A percentile compares a stretch with the other conserved stretches of the same genome.
phyloP scores from a whole-genome alignment of 2,329 filamentous ascomycete genomes.

The Cladophialophora carrionii region DNA sequence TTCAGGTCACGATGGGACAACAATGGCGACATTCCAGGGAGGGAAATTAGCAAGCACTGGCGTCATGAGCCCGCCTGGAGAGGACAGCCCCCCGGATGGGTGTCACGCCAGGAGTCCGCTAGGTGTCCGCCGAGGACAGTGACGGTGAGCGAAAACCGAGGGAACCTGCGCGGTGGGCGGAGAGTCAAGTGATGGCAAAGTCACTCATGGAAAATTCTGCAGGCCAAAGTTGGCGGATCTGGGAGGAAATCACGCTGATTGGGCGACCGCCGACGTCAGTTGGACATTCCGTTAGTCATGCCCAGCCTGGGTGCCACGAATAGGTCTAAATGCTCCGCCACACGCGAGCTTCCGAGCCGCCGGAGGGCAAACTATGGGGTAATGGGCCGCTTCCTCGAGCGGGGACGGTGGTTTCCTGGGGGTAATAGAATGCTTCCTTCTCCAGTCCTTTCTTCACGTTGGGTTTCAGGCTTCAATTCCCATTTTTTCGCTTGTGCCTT shows the following conservation, averaged over 20 bases:
- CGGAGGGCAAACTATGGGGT: slow-evolving; percentile 33
- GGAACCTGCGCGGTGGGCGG: slow-evolving; percentile 5
- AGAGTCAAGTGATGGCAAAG: slow-evolving; percentile 10
- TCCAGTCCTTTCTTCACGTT: slow-evolving; percentile 20
- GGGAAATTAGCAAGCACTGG: slow-evolving; percentile 5
- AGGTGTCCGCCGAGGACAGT: background rate
- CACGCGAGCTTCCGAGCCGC: slow-evolving; percentile 17
- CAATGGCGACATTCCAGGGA: slow-evolving; percentile 13
- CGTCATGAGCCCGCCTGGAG: background rate
- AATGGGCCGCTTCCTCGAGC: slow-evolving; percentile 24
- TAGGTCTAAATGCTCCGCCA: slow-evolving; percentile 28
- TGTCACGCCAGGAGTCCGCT: background rate
- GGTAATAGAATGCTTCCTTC: slow-evolving; percentile 40
- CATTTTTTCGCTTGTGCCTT: background rate
- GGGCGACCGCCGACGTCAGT: slow-evolving; percentile 14
- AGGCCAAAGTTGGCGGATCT: slow-evolving; percentile 6
- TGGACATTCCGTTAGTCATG: slow-evolving; percentile 30
- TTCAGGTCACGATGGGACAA: slow-evolving; percentile 30
- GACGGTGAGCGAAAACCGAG: slow-evolving; percentile 6
- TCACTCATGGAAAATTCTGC: slow-evolving; percentile 15
- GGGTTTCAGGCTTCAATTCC: background rate
- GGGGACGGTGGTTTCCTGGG: slow-evolving; percentile 40
- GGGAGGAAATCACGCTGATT: slow-evolving; percentile 15
- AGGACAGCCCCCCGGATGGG: background rate
- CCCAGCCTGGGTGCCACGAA: slow-evolving; percentile 25